Base-by-base conservation (phyloP, 2,329 filamentous ascomycete genomes). In the Xylariaceae sp. region DNA sequence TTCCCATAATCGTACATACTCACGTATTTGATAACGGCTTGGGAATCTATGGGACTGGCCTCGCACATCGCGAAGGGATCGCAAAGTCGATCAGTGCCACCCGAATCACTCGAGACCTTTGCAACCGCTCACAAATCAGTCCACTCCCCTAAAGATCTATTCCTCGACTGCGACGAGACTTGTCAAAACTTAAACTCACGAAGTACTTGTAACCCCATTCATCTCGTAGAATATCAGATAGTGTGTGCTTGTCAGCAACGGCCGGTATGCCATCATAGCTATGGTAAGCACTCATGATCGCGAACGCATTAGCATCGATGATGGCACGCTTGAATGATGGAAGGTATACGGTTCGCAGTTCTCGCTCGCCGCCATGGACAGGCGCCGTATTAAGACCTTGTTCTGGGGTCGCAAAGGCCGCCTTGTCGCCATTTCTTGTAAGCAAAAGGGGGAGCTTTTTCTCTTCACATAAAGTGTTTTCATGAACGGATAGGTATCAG, bases 161-260 rank as follows among this genome's bases (percentile, higher is more conserved):
- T 3, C 4, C 67, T 70, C n/a, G 6, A 26, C 1, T 1, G 6
- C 30, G 12, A 8, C 6, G 27, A 19, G 19, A 6, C 30, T 2
- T 40, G 3, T 19, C 19, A 52, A 19, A 19, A 19, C 19, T 19
- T 19, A 19, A 19, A 57, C 77, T 78, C 59, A 85, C 74, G 57
- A 78, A 88, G 70, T 86, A 88, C 57, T 88, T 76, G 61, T 86
- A 90, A 1, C 83, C 85, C 87, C 87, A 90, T 65, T 89, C 83
- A 1, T 79, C 77, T 53, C 87, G 76, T 8, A 91, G 72, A 42
- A 90, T 87, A 19, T 86, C 79, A 0, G 84, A 87, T 42, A 89
- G 74, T 3, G 85, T 74, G 56, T 85, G 81, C 51, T 80, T 75
- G 65, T 88, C 81, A 1, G 86, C 79, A 48, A 88, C 80, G 0